Evolutionary conservation across 2,329 filamentous ascomycete genomes (phyloP).

Genomic region (Diaporthe sp.): DNA sequence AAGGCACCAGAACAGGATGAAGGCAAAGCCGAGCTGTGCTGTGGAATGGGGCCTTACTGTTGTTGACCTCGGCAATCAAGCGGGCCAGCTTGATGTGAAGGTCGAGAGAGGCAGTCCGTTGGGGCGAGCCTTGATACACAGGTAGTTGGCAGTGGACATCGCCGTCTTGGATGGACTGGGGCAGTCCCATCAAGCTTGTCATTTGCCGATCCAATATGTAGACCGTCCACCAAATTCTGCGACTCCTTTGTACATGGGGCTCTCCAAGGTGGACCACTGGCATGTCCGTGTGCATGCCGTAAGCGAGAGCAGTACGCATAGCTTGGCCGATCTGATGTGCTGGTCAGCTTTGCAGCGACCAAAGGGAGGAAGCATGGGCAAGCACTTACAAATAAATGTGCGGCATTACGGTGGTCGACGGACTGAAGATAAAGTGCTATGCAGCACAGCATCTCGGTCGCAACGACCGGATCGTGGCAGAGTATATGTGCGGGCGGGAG

Average conservation of each 20-base stretch:
- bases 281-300: constrained; percentile 68
- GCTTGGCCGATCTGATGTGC: constrained; percentile 62
- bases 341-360: not conserved
- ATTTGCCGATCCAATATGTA: constrained; percentile 67
- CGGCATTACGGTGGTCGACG: constrained; percentile 56
- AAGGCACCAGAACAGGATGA: not conserved
- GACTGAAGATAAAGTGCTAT: constrained; percentile 67
- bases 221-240: constrained; percentile 67
- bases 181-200: constrained; percentile 66
- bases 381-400: constrained; percentile 18
- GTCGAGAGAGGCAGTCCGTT: constrained; percentile 36
- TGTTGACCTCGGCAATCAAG: constrained; percentile 38
- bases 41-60: constrained; percentile 28
- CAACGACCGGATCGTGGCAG: constrained; percentile 57
- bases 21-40: not conserved
- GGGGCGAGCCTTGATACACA: constrained; percentile 29
- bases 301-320: constrained; percentile 61
- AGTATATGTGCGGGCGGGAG: constrained; percentile 59
- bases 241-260: constrained; percentile 58
- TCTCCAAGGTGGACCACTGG: constrained; percentile 56
- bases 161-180: constrained; percentile 63
- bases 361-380: no score
- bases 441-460: constrained; percentile 65
- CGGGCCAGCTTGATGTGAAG: constrained; percentile 40
- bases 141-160: constrained; percentile 59